phyloP scores from a whole-genome alignment of 1,139 yeast species.

The Nakaseomyces bracarensis region DNA sequence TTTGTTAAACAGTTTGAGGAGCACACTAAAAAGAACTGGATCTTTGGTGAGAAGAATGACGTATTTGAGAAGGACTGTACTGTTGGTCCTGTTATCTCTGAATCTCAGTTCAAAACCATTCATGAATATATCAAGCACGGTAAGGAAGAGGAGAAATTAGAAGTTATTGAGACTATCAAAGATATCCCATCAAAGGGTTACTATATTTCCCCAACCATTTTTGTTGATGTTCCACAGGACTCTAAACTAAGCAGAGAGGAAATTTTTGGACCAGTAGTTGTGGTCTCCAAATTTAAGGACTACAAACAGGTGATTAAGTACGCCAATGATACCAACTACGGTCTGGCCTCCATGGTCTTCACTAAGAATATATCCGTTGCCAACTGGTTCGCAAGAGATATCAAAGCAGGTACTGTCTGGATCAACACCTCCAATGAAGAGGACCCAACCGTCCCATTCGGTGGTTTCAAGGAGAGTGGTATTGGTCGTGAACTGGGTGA shows the following conservation, averaged over 20 bases:
- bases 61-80: slow-evolving; percentile 48
- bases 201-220: slow-evolving; percentile 62
- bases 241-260: slow-evolving; percentile 60
- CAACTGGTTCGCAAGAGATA: slow-evolving; percentile 51
- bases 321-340: slow-evolving; percentile 70
- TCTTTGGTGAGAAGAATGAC: slow-evolving; percentile 40
- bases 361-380: slow-evolving; percentile 55
- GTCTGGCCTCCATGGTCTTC: slow-evolving; percentile 75
- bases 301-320: slow-evolving; percentile 62
- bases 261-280: slow-evolving; percentile 89
- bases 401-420: slow-evolving; percentile 83
- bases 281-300: slow-evolving; percentile 59
- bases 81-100: slow-evolving; percentile 75
- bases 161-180: not conserved
- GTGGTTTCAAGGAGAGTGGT: slow-evolving; percentile 76
- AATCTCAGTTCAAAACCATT: slow-evolving; percentile 45
- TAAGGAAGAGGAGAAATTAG: slow-evolving; percentile 44
- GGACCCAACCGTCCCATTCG: slow-evolving; percentile 71
- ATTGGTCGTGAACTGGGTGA: slow-evolving; percentile 84
- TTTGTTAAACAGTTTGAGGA: slow-evolving; percentile 43
- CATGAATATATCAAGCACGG: slow-evolving; percentile 59
- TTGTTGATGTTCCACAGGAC: slow-evolving; percentile 50
- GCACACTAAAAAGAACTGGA: slow-evolving; percentile 43
- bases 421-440: slow-evolving; percentile 77
- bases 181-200: slow-evolving; percentile 43